phyloP scores from a whole-genome alignment of 2,329 filamentous ascomycete genomes.

The Parastagonospora avenae region DNA sequence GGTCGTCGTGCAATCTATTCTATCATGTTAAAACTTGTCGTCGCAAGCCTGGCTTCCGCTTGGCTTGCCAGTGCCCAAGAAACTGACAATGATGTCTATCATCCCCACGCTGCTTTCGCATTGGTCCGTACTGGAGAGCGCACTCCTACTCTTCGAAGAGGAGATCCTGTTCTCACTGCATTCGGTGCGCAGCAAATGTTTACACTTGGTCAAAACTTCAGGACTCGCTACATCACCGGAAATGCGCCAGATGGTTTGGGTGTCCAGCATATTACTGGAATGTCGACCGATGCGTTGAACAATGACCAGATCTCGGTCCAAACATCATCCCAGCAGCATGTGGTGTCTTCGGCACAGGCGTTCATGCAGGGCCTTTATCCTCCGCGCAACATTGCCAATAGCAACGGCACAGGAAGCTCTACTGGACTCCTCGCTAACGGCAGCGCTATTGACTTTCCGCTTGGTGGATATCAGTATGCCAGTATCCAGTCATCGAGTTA shows the following conservation, averaged over 20 bases:
- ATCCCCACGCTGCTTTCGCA: constrained; percentile 56
- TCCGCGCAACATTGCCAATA: constrained; percentile 46
- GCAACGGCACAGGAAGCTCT: constrained; percentile 35
- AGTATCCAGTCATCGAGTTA: constrained; percentile 52
- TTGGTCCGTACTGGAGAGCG: constrained; percentile 62
- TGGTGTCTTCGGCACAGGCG: constrained; percentile 61
- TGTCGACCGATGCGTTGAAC: constrained; percentile 53
- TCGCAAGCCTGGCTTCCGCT: constrained; percentile 31
- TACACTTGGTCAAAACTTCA: constrained; percentile 56
- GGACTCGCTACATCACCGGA: constrained; percentile 56
- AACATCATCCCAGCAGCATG: constrained; percentile 54
- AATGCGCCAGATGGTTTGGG: constrained; percentile 27
- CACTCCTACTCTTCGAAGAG: constrained; percentile 49
- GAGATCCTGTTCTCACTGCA: constrained; percentile 53
- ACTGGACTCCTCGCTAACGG: constrained; percentile 55
- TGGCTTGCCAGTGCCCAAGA: constrained; percentile 28
- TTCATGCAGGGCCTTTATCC: constrained; percentile 68
- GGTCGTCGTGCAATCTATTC: constrained; percentile 6
- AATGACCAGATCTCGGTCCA: constrained; percentile 55
- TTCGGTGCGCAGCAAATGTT: constrained; percentile 62
- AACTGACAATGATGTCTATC: constrained; percentile 28
- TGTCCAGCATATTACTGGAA: constrained; percentile 37
- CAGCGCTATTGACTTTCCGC: constrained; percentile 52
- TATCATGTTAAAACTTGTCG: constrained; percentile 34
- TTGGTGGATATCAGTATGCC: constrained; percentile 64